A percentile compares a stretch with the other conserved stretches of the same genome.
Conservation (phyloP, 208 protist species). For the Borovskyia barvae region DNA sequence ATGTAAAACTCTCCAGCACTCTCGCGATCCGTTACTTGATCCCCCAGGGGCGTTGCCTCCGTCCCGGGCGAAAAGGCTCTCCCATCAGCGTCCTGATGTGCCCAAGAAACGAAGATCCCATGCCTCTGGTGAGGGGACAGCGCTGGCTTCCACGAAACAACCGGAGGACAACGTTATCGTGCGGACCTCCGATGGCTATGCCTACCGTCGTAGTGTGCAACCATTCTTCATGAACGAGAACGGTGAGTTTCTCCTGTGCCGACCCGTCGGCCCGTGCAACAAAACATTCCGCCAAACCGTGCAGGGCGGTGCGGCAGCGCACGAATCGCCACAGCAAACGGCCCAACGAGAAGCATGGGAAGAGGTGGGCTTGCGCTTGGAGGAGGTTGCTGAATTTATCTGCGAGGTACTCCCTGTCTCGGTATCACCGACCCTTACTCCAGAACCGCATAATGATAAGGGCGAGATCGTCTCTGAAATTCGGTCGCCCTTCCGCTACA, state of each 20-base stretch:
- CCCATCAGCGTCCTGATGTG: no score
- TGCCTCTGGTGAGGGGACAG: no score
- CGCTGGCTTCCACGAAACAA: no score
- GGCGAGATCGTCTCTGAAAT: conserved; percentile 10
- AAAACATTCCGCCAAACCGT: conserved; percentile 31
- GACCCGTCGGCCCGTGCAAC: conserved; percentile 26
- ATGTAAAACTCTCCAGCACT: no score
- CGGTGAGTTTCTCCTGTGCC: conserved; percentile 30
- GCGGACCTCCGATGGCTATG: conserved; percentile 11
- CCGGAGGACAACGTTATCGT: conserved; percentile 7
- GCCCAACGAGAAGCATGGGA: conserved; percentile 43
- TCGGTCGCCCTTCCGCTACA: conserved; percentile 40
- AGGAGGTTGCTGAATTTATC: conserved; percentile 15
- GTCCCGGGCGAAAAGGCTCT: no score
- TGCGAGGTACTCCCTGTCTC: conserved; percentile 17
- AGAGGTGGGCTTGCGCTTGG: conserved; percentile 36
- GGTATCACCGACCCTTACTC: background rate
- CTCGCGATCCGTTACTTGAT: no score
- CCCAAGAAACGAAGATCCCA: no score
- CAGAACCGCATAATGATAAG: conserved; percentile 1
- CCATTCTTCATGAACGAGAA: conserved; percentile 38
- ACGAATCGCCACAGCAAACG: conserved; percentile 26
- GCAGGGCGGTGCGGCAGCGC: conserved; percentile 33
- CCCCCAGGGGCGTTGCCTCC: no score
- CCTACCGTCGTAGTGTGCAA: conserved; percentile 39